Percentiles rank a stretch among this genome's conserved stretches.
phyloP scores from a whole-genome alignment of 208 protist genomes.

The Leishmania aethiopica region DNA sequence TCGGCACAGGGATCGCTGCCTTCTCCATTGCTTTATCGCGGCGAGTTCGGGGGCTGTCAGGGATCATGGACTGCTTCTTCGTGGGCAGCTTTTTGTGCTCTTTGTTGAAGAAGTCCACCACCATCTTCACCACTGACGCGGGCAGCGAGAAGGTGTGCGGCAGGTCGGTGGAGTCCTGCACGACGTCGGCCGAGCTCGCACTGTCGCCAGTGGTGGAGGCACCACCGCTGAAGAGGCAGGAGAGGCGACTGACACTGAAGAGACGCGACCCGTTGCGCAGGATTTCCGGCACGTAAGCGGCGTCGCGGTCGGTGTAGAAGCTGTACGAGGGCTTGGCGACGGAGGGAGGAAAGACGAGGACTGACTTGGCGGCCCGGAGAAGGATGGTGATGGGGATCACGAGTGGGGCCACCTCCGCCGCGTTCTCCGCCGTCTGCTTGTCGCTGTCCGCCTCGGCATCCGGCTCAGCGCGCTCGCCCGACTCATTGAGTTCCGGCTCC shows the following conservation, averaged over 20 bases:
- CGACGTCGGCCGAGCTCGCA: background rate
- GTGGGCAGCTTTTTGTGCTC: constrained; percentile 55
- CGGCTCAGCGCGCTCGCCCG: background rate
- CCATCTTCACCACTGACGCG: constrained; percentile 50
- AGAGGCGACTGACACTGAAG: constrained; percentile 56
- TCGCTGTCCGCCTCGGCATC: background rate
- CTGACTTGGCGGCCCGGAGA: constrained; percentile 45
- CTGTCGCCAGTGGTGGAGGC: constrained; percentile 16
- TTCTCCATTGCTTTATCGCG: constrained; percentile 71
- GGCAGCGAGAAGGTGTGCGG: constrained; percentile 65
- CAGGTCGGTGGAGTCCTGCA: constrained; percentile 34
- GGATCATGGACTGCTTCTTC: constrained; percentile 53
- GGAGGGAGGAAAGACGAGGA: constrained; percentile 31
- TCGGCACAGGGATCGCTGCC: constrained; percentile 49
- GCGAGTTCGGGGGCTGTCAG: constrained; percentile 60
- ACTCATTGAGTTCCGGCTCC: background rate
- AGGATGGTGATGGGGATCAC: constrained; percentile 38
- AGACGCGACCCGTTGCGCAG: constrained; percentile 74
- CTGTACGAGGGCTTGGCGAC: constrained; percentile 42
- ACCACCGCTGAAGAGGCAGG: constrained; percentile 4
- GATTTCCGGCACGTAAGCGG: constrained; percentile 66
- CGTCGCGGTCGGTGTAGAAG: constrained; percentile 73
- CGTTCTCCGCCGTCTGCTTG: background rate
- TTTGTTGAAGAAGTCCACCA: constrained; percentile 71
- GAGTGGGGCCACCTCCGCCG: background rate